phyloP scores from a whole-genome alignment of 495 filamentous ascomycete genomes.

The Penicillium cataractarum region DNA sequence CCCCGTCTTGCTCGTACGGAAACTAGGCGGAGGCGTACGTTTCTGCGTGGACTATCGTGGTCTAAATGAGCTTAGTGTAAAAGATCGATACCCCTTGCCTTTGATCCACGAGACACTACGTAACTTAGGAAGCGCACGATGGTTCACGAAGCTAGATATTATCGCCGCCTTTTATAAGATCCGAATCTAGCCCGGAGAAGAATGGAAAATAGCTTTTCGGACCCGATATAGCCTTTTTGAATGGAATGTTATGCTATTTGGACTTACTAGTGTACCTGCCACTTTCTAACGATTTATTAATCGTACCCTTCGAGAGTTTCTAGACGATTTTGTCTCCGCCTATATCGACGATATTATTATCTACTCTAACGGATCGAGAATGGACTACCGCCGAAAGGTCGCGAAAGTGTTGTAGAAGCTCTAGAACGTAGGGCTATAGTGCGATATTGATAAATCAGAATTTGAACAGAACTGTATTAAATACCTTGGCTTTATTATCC shows the following conservation, averaged over 20 bases:
- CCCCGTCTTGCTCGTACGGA: neutral
- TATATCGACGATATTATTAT: conserved; percentile 7
- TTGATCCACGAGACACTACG: neutral
- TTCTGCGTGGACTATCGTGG: neutral
- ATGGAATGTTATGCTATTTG: neutral
- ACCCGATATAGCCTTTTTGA: neutral
- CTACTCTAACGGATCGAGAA: neutral
- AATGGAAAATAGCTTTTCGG: neutral
- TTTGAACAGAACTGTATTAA: neutral
- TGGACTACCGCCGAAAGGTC: neutral
- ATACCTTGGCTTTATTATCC: conserved; percentile 1
- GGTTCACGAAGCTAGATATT: neutral
- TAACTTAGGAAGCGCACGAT: neutral
- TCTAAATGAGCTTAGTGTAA: neutral
- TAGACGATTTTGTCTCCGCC: neutral
- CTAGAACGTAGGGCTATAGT: neutral
- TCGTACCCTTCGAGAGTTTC: neutral
- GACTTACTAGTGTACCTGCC: neutral
- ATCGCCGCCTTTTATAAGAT: neutral
- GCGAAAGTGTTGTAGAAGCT: conserved; percentile 1
- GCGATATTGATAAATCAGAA: neutral
- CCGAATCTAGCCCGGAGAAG: neutral
- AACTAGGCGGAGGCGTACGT: neutral
- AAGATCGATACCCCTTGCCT: neutral
- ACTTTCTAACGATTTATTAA: conserved; percentile 4